phyloP scores from a whole-genome alignment of 2,329 filamentous ascomycete genomes.

The Cordyceps cicadae region DNA sequence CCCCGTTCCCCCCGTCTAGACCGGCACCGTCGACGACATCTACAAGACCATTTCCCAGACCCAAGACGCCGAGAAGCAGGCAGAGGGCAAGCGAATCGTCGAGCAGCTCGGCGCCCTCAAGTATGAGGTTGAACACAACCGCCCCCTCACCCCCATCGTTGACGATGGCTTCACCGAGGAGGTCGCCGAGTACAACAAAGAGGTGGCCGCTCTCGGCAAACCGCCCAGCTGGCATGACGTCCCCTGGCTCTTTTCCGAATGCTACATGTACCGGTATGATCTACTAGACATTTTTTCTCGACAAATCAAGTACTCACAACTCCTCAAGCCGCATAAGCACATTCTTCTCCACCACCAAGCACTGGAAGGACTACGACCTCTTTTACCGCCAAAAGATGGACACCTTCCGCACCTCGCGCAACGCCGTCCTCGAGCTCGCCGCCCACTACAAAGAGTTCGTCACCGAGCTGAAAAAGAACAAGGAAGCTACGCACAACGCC shows the following conservation, averaged over 20 bases:
- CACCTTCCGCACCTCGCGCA: conserved; percentile 85
- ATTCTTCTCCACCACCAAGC: conserved; percentile 63
- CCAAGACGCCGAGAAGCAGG: conserved; percentile 54
- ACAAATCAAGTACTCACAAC: conserved; percentile 8
- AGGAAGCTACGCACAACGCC: conserved; percentile 46
- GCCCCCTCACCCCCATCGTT: conserved; percentile 62
- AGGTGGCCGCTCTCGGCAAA: conserved; percentile 64
- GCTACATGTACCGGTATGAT: conserved; percentile 64
- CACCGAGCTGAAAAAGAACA: conserved; percentile 50
- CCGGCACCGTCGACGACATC: conserved; percentile 88
- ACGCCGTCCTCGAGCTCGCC: conserved; percentile 75
- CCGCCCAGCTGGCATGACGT: conserved; percentile 69
- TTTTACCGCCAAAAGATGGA: conserved; percentile 85
- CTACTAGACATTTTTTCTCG: neutral
- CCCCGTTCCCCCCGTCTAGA: conserved; percentile 42
- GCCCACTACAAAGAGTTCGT: conserved; percentile 69
- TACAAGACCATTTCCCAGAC: conserved; percentile 60
- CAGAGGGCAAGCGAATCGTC: conserved; percentile 81
- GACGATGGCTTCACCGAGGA: conserved; percentile 78
- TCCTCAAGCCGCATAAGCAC: conserved; percentile 60
- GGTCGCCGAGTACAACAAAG: conserved; percentile 74
- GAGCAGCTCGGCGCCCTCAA: conserved; percentile 74
- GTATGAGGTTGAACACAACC: conserved; percentile 90
- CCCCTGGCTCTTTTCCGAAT: conserved; percentile 87
- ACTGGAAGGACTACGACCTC: conserved; percentile 88